phyloP scores from a whole-genome alignment of 2,329 filamentous ascomycete species.

The Ascochyta lentis region DNA sequence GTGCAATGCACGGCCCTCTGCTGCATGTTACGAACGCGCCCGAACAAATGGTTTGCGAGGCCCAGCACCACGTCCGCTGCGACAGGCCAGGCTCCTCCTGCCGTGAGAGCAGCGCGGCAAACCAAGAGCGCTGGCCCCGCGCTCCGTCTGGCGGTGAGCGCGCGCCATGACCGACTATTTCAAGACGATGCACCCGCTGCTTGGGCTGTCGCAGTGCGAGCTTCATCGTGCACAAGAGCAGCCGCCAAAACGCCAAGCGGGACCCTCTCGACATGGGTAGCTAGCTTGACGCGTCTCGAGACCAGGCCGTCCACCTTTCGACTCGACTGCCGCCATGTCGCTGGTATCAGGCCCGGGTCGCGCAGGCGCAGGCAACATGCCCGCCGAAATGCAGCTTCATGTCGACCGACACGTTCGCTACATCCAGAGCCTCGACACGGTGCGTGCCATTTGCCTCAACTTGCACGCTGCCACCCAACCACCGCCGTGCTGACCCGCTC shows the following conservation, averaged over 20 bases:
- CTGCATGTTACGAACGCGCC: constrained; percentile 23
- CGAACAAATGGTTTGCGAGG: constrained; percentile 1
- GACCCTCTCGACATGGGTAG: constrained; percentile 6
- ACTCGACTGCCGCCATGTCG: constrained; percentile 56
- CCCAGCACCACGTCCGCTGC: background rate
- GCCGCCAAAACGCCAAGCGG: background rate
- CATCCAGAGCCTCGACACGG: constrained; percentile 88
- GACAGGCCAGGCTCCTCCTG: background rate
- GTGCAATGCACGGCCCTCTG: constrained; percentile 8
- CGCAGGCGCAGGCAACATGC: constrained; percentile 50
- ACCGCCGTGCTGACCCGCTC: constrained; percentile 49
- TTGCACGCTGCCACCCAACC: constrained; percentile 24
- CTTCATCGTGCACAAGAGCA: constrained; percentile 12
- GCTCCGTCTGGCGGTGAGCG: constrained; percentile 14
- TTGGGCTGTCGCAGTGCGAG: constrained; percentile 18
- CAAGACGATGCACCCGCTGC: constrained; percentile 20
- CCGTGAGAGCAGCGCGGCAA: background rate
- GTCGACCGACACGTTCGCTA: constrained; percentile 82
- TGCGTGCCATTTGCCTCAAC: constrained; percentile 54
- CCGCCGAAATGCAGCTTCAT: constrained; percentile 59
- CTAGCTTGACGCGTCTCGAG: constrained; percentile 9
- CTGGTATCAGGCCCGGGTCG: constrained; percentile 66
- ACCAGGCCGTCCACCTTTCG: constrained; percentile 12
- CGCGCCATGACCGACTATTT: background rate
- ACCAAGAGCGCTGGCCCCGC: background rate